Conservation (phyloP, 306 rosid genomes). For the Sphenostylis stenocarpa region DNA sequence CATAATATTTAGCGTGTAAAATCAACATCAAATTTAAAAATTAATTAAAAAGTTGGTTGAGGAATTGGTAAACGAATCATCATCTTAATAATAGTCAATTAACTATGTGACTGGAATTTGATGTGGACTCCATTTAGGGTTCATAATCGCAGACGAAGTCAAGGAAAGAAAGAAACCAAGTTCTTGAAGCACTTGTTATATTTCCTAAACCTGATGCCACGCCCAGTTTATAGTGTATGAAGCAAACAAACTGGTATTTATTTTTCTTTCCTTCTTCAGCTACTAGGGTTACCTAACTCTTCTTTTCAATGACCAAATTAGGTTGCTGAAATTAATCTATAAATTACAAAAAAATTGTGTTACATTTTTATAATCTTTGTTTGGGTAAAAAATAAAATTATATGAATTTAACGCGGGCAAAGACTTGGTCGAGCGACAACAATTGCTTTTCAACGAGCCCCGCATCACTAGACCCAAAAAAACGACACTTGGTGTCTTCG, state of each 20-base stretch:
- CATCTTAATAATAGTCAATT: not conserved
- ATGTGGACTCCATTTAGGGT: not conserved
- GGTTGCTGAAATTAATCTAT: too few relatives aligned
- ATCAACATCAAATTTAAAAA: too few relatives aligned
- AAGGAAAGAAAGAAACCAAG: not conserved
- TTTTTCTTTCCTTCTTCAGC: not conserved
- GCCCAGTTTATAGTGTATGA: conserved; percentile 22
- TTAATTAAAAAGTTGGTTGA: too few relatives aligned
- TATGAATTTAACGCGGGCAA: not conserved
- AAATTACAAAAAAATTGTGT: too few relatives aligned
- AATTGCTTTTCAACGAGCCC: not conserved
- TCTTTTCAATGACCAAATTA: too few relatives aligned
- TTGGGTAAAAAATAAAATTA: too few relatives aligned
- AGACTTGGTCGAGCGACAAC: not conserved
- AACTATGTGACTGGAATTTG: not conserved
- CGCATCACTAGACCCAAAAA: not conserved
- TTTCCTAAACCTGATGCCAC: not conserved
- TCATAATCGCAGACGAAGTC: conserved; percentile 40
- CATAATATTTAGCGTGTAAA: too few relatives aligned
- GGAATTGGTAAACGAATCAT: not conserved
- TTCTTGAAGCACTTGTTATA: not conserved
- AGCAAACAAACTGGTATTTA: not conserved
- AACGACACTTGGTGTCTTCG: not conserved
- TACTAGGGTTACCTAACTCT: not conserved
- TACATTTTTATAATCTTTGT: not conserved